A percentile compares a stretch with the other conserved stretches of the same genome.
These are phyloP conservation scores for Phytopythium mirpurense DNA, from an alignment of 352 stramenopile genomes.

Conservation along the genomic window DNA sequence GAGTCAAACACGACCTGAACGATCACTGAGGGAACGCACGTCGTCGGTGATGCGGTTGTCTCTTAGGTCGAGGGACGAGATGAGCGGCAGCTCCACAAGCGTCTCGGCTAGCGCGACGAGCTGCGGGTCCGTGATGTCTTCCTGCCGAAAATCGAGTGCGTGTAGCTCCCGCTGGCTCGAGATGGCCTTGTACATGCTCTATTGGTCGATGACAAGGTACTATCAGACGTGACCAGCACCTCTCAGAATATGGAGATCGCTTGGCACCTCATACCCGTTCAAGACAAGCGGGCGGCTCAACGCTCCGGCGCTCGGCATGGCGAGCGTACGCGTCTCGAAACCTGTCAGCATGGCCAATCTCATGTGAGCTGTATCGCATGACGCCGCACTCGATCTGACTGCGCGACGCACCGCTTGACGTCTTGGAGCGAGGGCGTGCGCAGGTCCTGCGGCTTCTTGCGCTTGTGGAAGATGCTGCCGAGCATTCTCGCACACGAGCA, in stretches of 20 bases:
- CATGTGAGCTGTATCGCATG: no score
- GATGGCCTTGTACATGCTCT: slow-evolving; percentile 86
- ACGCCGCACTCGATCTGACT: no score
- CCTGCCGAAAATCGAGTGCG: slow-evolving; percentile 65
- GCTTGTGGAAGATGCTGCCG: slow-evolving; percentile 72
- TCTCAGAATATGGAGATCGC: background rate
- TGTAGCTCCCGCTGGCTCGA: slow-evolving; percentile 77
- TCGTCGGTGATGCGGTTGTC: slow-evolving; percentile 81
- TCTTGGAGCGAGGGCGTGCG: slow-evolving; percentile 70
- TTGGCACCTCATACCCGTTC: slow-evolving; percentile 32
- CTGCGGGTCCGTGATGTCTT: slow-evolving; percentile 77
- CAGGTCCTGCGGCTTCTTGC: slow-evolving; percentile 73
- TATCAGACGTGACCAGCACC: background rate
- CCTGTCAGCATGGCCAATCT: slow-evolving; percentile 24
- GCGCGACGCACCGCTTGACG: slow-evolving; percentile 49
- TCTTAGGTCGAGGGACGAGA: slow-evolving; percentile 67
- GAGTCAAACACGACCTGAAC: background rate
- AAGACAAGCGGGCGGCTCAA: slow-evolving; percentile 64
- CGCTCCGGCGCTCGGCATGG: slow-evolving; percentile 47
- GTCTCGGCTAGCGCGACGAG: slow-evolving; percentile 74
- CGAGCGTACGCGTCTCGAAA: slow-evolving; percentile 70
- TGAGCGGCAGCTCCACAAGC: slow-evolving; percentile 67
- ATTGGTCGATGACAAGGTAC: background rate
- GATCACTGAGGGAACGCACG: slow-evolving; percentile 18
- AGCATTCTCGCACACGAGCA: slow-evolving; percentile 30